Evolutionary conservation across 75 land plant genomes (phyloP), one percentile per base, ranked within the genome.

Genomic region (Sequoia sempervirens): DNA sequence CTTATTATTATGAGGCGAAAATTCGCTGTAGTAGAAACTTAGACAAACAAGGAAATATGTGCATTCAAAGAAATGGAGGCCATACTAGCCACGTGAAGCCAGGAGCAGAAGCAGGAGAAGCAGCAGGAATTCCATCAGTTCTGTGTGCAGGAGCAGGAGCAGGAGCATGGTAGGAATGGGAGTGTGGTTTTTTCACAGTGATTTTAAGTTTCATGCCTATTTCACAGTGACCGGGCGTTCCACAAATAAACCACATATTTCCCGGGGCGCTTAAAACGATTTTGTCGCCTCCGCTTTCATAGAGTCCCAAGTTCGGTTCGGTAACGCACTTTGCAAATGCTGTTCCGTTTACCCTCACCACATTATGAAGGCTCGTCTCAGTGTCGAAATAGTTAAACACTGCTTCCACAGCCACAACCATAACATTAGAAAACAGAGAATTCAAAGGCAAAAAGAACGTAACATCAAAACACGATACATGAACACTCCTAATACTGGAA

Each of bases 331-430:
- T n/a, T n/a, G n/a, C n/a, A n/a, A n/a, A n/a, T 28, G 84, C 84
- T 40, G 84, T 83, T 83, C 69, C 37, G 9, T 83, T 46, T 17
- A 83, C 84, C 37, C 53, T 75, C 52, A 84, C 40, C 18, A 84
- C 85, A 28, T 75, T 84, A 80, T 84, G 85, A 0, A 38, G 1
- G 17, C 23, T 23, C 41, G 2, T 40, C 17, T 26, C 23, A 32
- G 72, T 40, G 4, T 15, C 0, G 58, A 2, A 2, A 54, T 83
- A 50, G 30, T 83, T 43, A 78, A 73, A 83, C 76, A 83, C 79
- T 83, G 54, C 47, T 15, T 15, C 3, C 18, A 54, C 58, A 45
- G 46, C 46, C 46, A 45, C 46, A 45, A 7, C 6, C 17, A n/a
- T 20, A 54, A 54, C 58, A 54, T 54, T 54, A 17, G 15, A 54